phyloP scores from a whole-genome alignment of 2,329 filamentous ascomycete species.

The Cytospora mali region DNA sequence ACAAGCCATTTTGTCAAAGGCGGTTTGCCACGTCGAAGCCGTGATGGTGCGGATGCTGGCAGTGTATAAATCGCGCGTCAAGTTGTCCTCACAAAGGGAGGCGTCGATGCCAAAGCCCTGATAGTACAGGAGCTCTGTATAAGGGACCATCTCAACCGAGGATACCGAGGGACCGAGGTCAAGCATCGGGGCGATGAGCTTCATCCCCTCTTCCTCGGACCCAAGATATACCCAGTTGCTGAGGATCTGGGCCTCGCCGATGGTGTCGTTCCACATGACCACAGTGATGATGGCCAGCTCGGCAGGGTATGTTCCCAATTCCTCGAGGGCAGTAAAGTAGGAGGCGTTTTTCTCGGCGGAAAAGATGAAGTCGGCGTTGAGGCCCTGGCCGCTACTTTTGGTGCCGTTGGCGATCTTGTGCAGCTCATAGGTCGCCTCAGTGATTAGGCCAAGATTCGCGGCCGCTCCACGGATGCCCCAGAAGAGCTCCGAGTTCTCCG shows the following conservation, averaged over 20 bases:
- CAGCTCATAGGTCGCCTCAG: conserved; percentile 22
- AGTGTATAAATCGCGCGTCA: conserved; percentile 45
- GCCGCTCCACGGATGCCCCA: conserved; percentile 47
- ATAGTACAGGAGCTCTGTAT: conserved; percentile 42
- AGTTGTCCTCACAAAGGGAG: conserved; percentile 43
- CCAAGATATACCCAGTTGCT: conserved; percentile 39
- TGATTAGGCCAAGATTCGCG: conserved; percentile 47
- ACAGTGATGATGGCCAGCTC: conserved; percentile 38
- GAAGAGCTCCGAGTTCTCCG: conserved; percentile 47
- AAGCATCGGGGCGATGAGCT: conserved; percentile 41
- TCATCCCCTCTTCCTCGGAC: conserved; percentile 38
- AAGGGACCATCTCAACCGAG: conserved; percentile 44
- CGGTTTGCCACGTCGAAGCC: conserved; percentile 35
- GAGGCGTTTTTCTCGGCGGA: conserved; percentile 37
- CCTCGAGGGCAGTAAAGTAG: conserved; percentile 36
- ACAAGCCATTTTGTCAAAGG: conserved; percentile 28
- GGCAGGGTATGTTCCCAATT: conserved; percentile 33
- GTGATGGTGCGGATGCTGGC: conserved; percentile 37
- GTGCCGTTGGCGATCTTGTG: neutral
- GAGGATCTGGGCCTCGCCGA: conserved; percentile 33
- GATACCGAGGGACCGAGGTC: conserved; percentile 41
- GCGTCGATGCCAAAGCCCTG: conserved; percentile 41
- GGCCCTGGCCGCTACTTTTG: neutral
- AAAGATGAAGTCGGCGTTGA: conserved; percentile 37
- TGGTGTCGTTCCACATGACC: conserved; percentile 34